Conservation (phyloP, 176 grass and related monocot species). For the Tuctoria greenei region DNA sequence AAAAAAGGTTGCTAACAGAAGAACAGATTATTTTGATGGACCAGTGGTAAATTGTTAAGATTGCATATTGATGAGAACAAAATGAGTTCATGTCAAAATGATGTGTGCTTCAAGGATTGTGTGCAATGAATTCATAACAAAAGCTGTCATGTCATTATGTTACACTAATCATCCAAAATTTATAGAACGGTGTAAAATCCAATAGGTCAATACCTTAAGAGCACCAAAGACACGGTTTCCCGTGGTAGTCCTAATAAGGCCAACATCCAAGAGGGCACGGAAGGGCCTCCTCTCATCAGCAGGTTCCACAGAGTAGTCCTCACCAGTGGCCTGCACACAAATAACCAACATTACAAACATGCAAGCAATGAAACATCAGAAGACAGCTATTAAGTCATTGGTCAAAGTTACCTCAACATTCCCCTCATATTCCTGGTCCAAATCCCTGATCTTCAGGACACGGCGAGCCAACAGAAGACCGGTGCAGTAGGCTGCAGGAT, state of each 20-base stretch:
- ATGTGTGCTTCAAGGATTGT: no score
- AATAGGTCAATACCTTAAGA: constrained; percentile 52
- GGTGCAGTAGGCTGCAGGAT: constrained; percentile 71
- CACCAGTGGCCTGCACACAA: constrained; percentile 59
- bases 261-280: constrained; percentile 81
- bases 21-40: no score
- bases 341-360: not conserved
- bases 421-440: constrained; percentile 77
- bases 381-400: no score
- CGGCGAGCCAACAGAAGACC: constrained; percentile 77
- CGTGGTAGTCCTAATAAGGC: constrained; percentile 74
- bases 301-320: constrained; percentile 79
- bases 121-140: no score
- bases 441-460: constrained; percentile 57
- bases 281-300: constrained; percentile 78
- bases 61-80: no score
- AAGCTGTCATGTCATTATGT: no score
- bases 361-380: no score
- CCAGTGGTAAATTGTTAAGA: no score
- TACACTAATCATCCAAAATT: no score
- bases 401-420: constrained; percentile 57
- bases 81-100: no score
- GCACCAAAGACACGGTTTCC: constrained; percentile 87
- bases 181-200: no score
- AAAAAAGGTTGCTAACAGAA: no score